phyloP scores from a whole-genome alignment of 202 grass and related monocot genomes.

The Miscanthus sacchariflorus region DNA sequence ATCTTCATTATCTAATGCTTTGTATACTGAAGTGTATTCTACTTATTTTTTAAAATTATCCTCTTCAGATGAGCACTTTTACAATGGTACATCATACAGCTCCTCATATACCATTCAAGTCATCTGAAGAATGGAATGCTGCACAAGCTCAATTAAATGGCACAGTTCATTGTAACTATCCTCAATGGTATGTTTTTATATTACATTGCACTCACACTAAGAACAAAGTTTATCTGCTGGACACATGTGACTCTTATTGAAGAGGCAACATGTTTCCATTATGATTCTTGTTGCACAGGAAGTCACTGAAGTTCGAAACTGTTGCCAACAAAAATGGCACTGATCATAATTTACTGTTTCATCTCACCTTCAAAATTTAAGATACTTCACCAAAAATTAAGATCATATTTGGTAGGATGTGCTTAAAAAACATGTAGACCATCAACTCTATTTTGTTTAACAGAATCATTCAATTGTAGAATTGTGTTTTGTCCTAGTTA shows the following conservation, averaged over 20 bases:
- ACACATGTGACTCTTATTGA: neutral
- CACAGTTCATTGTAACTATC: constrained; percentile 96
- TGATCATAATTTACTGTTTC: neutral
- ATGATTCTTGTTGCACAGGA: constrained; percentile 18
- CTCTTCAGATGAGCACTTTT: constrained; percentile 96
- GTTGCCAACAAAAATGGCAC: constrained; percentile 29
- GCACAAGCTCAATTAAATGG: constrained; percentile 93
- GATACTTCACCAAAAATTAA: neutral
- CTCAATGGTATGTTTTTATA: constrained; percentile 66
- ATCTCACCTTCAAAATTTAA: constrained; percentile 19
- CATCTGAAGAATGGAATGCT: constrained; percentile 94
- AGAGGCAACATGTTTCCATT: neutral
- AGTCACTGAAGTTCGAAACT: constrained; percentile 9
- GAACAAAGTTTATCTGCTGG: neutral
- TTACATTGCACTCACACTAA: constrained; percentile 31
- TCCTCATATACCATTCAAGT: constrained; percentile 99
- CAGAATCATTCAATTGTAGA: neutral
- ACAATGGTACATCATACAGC: constrained; percentile 99
- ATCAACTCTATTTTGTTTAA: constrained; percentile 21
- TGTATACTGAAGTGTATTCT: neutral
- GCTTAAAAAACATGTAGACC: neutral
- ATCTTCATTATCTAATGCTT: constrained; percentile 33
- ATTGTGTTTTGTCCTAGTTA: neutral
- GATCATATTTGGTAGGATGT: constrained; percentile 34
- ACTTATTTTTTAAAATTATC: constrained; percentile 16